phyloP scores from a whole-genome alignment of 805 yeast species.

The Ogataea corticis region DNA sequence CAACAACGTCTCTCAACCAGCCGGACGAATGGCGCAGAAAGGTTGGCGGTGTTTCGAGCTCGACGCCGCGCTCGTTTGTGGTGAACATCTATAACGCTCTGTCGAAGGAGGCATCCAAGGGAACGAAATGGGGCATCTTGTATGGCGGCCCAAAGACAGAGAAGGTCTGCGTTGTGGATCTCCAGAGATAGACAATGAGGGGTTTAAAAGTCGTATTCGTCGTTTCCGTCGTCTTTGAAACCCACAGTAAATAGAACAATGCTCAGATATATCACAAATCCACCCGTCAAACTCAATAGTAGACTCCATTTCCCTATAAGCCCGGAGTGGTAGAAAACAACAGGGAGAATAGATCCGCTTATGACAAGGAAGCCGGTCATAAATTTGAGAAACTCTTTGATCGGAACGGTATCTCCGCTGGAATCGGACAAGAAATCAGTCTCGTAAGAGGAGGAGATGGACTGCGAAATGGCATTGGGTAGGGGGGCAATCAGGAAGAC shows the following conservation, averaged over 20 bases:
- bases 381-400: slow-evolving; percentile 32
- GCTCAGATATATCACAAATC: slow-evolving; percentile 75
- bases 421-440: slow-evolving; percentile 33
- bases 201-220: slow-evolving; percentile 32
- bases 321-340: slow-evolving; percentile 33
- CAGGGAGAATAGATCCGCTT: slow-evolving; percentile 35
- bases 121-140: slow-evolving; percentile 73
- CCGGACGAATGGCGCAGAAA: slow-evolving; percentile 83
- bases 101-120: slow-evolving; percentile 69
- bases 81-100: slow-evolving; percentile 70
- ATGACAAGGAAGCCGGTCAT: slow-evolving; percentile 36
- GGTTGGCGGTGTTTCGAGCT: slow-evolving; percentile 77
- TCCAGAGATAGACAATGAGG: slow-evolving; percentile 63
- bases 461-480: slow-evolving; percentile 34
- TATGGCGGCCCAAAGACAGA: slow-evolving; percentile 82
- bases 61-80: slow-evolving; percentile 80
- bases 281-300: slow-evolving; percentile 80
- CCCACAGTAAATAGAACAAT: slow-evolving; percentile 79
- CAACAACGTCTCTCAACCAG: slow-evolving; percentile 70
- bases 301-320: slow-evolving; percentile 31
- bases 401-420: slow-evolving; percentile 20
- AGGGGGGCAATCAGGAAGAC: slow-evolving; percentile 38
- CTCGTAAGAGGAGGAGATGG: slow-evolving; percentile 28
- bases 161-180: slow-evolving; percentile 64
- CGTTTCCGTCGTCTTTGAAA: slow-evolving; percentile 59